Evolutionary conservation across 148 eudicot genomes (phyloP), one percentile per base, ranked within the genome.

Genomic region (Oxyria digyna): DNA sequence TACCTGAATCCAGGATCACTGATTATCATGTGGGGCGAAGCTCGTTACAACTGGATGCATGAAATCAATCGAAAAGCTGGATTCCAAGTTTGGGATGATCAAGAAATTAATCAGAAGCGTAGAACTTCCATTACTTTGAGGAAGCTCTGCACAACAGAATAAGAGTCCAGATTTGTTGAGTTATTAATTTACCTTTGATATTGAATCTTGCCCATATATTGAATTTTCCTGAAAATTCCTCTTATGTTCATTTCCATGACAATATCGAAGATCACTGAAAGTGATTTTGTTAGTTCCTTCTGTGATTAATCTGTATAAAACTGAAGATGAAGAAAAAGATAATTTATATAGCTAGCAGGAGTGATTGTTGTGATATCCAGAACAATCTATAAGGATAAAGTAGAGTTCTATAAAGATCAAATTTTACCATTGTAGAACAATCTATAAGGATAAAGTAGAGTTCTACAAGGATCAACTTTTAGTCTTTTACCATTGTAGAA

Each of bases 41-140:
- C 98, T 40, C 88, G 98, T 38, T 89, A 89, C 69, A 71, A 18
- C 3, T 93, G 98, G 98, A 89, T 83, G 83, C 98, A 93, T 45
- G 98, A 89, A 76, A 93, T 93, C 40, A 86, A 87, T 63, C 87
- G 98, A 8, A 89, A 81, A 57, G 81, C 88, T 6, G 98, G 89
- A n/a, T 84, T 83, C 55, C 98, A 93, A 70, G 74, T 72, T 7
- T 93, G 96, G 94, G 73, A 87, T 48, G 96, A 83, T 32, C 67
- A 74, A 78, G 88, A 86, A 14, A 79, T 93, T 43, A 85, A 85
- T 57, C 95, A 93, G 79, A 76, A 75, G 70, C 78, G 76, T 71
- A 84, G 98, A 77, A 89, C 86, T 35, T 93, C 96, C 6, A 76
- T 93, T 5, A 93, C 98, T 12, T 67, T 87, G 0, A 83, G 98